Base-by-base conservation (phyloP, 495 filamentous ascomycete species). In the Podospora anserina region DNA sequence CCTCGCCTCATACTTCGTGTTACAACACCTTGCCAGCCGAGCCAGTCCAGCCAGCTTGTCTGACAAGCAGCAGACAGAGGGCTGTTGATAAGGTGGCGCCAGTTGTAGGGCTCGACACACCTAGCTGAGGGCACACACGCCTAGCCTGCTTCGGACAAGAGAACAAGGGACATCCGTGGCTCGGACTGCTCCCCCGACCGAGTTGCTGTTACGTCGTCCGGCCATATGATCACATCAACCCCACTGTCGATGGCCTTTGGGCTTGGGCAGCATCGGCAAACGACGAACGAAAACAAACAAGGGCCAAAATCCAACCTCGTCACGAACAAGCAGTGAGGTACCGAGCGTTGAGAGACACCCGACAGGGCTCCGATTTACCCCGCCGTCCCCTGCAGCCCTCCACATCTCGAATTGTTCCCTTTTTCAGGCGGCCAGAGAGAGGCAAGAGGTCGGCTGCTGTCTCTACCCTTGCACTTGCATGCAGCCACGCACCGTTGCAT, bases 151-250 rank as follows among this genome's bases (percentile, higher is more conserved):
- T 57, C 3, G 54, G 54, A 18, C 54, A 5, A n/a, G 5, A n/a
- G 5, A 57, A 16, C 54, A 57, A 16, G 55, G 55, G 18, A 19
- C n/a, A 20, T 58, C 55, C 55, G 55, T 58, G 55, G n/a, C 55
- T 58, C 55, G 55, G 55, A 58, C 55, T 58, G 55, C n/a, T 58
- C 26, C 55, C 55, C 55, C 23, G 20, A 57, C 54, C 54, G 20
- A 57, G 54, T 57, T 39, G 34, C 11, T 39, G 34, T 39, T 39
- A 39, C 6, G 34, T 39, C 34, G 39, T 49, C 39, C 39, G 23
- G 55, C 55, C 55, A 19, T 9, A 58, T 58, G 55, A 58, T 26
- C 55, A 58, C 7, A 58, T 9, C 19, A 58, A 58, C 55, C 55
- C 55, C n/a, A 26, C 55, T 2, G 3, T 26, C 55, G n/a, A 19